Conservation (phyloP, 768 basidiomycete species). For the Mycena polygramma region DNA sequence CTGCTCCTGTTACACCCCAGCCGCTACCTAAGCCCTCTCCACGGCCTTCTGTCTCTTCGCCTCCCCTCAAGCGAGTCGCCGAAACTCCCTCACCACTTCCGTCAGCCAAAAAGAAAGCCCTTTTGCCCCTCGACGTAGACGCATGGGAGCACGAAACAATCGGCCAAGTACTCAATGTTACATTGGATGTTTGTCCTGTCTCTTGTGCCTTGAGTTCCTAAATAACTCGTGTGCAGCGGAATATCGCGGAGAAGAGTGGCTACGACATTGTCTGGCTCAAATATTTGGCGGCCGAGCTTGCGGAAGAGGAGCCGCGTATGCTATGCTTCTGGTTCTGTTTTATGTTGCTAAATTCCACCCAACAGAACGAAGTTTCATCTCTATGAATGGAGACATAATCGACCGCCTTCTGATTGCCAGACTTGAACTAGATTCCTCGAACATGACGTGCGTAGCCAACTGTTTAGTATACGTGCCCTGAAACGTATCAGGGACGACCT, state of each 20-base stretch:
- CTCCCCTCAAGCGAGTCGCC: conserved; percentile 45
- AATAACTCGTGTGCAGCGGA: conserved; percentile 55
- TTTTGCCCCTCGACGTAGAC: conserved; percentile 64
- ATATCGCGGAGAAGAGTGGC: conserved; percentile 68
- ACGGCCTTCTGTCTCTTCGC: conserved; percentile 43
- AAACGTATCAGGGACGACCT: conserved; percentile 69
- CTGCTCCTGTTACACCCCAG: conserved; percentile 41
- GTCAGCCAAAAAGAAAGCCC: conserved; percentile 64
- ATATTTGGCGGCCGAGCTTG: conserved; percentile 75
- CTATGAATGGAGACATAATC: conserved; percentile 67
- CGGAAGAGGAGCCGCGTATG: conserved; percentile 63
- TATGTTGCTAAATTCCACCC: conserved; percentile 20
- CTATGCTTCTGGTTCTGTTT: not conserved
- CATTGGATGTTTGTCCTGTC: conserved; percentile 73
- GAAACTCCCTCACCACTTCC: conserved; percentile 50
- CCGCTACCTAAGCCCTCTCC: conserved; percentile 56
- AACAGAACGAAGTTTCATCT: conserved; percentile 52
- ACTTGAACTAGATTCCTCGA: conserved; percentile 81
- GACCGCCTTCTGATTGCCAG: conserved; percentile 89
- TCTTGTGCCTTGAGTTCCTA: not conserved
- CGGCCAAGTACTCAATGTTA: conserved; percentile 78
- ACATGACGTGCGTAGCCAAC: conserved; percentile 69
- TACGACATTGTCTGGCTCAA: conserved; percentile 90
- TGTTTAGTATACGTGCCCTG: conserved; percentile 23
- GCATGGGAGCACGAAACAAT: conserved; percentile 85